phyloP scores from a whole-genome alignment of 768 basidiomycete genomes.

The Xerocomus brunneocitrinus region DNA sequence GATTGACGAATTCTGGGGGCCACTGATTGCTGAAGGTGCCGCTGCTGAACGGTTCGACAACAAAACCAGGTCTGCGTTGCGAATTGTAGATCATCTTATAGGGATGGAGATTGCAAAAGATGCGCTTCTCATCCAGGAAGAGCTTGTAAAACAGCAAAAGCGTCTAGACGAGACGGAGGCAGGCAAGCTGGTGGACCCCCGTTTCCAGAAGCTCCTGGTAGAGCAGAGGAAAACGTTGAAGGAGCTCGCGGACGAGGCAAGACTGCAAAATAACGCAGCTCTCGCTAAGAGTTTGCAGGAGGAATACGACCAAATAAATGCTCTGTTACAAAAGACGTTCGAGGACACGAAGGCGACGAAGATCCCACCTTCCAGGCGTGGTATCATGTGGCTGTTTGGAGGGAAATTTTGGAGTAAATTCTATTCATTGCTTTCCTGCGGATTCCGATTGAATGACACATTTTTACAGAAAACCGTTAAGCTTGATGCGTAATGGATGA shows the following conservation, averaged over 20 bases:
- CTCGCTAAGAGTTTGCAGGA: slow-evolving; percentile 7
- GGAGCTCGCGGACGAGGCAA: slow-evolving; percentile 19
- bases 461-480: slow-evolving; percentile 2
- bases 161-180: slow-evolving; percentile 21
- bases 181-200: slow-evolving; percentile 1
- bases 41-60: background rate
- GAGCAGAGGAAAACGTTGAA: slow-evolving; percentile 13
- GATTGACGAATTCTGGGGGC: slow-evolving; percentile 8
- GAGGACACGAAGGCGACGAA: slow-evolving; percentile 19
- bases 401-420: slow-evolving; percentile 7
- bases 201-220: slow-evolving; percentile 9
- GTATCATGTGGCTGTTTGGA: slow-evolving; percentile 3
- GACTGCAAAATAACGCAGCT: slow-evolving; percentile 2
- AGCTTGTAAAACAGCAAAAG: slow-evolving; percentile 10
- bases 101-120: background rate
- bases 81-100: background rate
- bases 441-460: background rate
- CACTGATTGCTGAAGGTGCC: slow-evolving; percentile 5
- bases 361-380: slow-evolving; percentile 10
- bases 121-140: slow-evolving; percentile 19
- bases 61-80: background rate
- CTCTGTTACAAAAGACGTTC: slow-evolving; percentile 14
- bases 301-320: slow-evolving; percentile 8
- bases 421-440: background rate
- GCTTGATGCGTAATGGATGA: background rate